Base-by-base conservation (phyloP, 1,284 basidiomycete genomes). In the Xanthoconium separans region DNA sequence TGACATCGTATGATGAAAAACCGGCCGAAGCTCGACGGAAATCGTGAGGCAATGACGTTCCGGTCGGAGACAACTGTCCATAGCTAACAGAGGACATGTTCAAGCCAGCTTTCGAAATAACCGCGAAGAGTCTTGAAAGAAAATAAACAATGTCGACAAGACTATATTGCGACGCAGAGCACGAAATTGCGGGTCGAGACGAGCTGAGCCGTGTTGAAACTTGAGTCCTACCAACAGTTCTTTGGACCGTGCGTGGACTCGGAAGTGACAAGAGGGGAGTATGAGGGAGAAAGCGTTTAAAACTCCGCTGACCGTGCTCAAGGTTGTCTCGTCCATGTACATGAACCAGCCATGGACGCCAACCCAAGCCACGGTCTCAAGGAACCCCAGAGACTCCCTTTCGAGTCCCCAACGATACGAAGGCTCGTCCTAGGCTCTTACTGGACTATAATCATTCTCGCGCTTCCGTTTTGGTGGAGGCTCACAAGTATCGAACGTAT, bases 381-480 rank as follows among this genome's bases (percentile, higher is more conserved):
- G 51, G 76, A 81, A 55, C 82, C 82, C 16, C 71, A 73, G 44
- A 74, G 63, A n/a, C 73, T 88, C 20, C 74, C 77, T 59, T 83
- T 81, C 61, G 80, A 88, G 63, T 71, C 73, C 24, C 64, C 72
- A 55, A 61, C 60, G 43, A 73, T 77, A 53, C 77, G 85, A 48
- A 72, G 84, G 59, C 72, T 71, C 44, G 84, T 91, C 54, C 76
- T 93, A 53, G 70, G 77, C 6, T 82, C 87, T 1, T 95, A 95
- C 69, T 92, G 92, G 80, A 56, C 80, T 30, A 74, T 92, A 33
- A 77, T 95, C 22, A 58, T 94, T 22, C 71, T 91, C 8, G 85
- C 86, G 2, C 54, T 92, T 18, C 94, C 94, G 5, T 78, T 91
- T 44, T 97, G 94, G 94, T 96, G 91, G 91, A 78, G 76, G 44